phyloP scores from a whole-genome alignment of 495 filamentous ascomycete species.

The Hypomontagnella monticulosa region DNA sequence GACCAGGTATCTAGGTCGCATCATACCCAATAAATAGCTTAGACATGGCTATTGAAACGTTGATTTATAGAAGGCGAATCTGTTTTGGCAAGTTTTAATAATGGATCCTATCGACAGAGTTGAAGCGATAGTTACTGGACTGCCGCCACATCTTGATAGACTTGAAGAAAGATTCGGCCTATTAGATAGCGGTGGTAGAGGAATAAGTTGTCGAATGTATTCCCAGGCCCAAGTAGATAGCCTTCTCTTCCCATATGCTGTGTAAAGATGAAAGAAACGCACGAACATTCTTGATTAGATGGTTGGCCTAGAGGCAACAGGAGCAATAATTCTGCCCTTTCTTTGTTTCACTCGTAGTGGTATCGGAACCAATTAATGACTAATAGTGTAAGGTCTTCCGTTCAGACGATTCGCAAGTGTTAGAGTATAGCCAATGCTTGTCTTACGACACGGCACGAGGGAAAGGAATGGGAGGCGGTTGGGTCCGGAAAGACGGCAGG shows the following conservation, averaged over 20 bases:
- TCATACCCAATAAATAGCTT: slow-evolving; percentile 92
- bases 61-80: neutral
- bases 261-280: slow-evolving; percentile 3
- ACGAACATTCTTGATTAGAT: slow-evolving; percentile 21
- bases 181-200: slow-evolving; percentile 1
- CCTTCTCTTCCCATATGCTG: neutral
- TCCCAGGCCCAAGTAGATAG: slow-evolving; percentile 22
- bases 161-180: neutral
- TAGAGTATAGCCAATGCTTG: slow-evolving; percentile 4
- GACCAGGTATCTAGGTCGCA: slow-evolving; percentile 9
- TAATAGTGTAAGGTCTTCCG: slow-evolving; percentile 2
- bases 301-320: neutral
- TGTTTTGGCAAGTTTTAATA: slow-evolving; percentile 20
- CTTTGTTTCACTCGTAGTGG: slow-evolving; percentile 10
- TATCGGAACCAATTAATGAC: neutral
- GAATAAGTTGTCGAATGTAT: slow-evolving; percentile 1
- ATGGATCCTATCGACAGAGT: neutral
- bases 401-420: slow-evolving; percentile 8
- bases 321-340: neutral
- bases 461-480: slow-evolving; percentile 8
- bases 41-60: slow-evolving; percentile 67
- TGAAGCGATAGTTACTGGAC: neutral
- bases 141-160: neutral
- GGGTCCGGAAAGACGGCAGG: slow-evolving; percentile 16
- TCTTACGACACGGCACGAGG: slow-evolving; percentile 7